Percentiles rank a stretch among this genome's conserved stretches.
These are phyloP conservation scores for Lactifluus echinatus DNA, from an alignment of 768 basidiomycete species.

Conservation along the genomic window DNA sequence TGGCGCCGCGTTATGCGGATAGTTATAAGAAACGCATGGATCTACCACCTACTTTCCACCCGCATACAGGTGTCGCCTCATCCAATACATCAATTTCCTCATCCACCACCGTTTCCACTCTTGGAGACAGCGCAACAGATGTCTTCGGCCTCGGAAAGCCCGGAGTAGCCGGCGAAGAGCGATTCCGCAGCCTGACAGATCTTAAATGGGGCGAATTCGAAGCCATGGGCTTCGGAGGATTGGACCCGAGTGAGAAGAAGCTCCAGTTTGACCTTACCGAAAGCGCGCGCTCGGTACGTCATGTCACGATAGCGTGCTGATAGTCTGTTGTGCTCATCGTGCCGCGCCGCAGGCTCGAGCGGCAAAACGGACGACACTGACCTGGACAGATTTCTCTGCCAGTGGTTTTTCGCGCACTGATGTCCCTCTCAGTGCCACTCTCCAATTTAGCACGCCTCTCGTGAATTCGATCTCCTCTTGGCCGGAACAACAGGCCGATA, in stretches of 20 bases:
- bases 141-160: constrained; percentile 27
- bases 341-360: constrained; percentile 28
- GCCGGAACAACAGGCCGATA: constrained; percentile 70
- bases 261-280: constrained; percentile 92
- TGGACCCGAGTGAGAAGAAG: constrained; percentile 50
- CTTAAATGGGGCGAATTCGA: constrained; percentile 92
- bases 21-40: constrained; percentile 71
- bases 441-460: constrained; percentile 64
- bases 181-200: constrained; percentile 75
- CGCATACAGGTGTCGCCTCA: constrained; percentile 29
- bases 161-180: constrained; percentile 44
- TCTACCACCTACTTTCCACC: constrained; percentile 51
- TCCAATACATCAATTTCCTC: constrained; percentile 28
- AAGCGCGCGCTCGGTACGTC: constrained; percentile 58
- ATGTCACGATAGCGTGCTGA: constrained; percentile 22
- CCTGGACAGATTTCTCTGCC: constrained; percentile 84
- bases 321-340: constrained; percentile 29
- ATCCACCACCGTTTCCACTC: constrained; percentile 19
- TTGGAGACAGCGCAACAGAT: constrained; percentile 19
- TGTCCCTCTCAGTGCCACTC: constrained; percentile 64
- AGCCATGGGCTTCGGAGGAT: constrained; percentile 62
- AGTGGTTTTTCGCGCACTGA: constrained; percentile 78
- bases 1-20: constrained; percentile 65
- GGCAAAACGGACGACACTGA: constrained; percentile 73
- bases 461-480: constrained; percentile 55